Base-by-base conservation (phyloP, 768 basidiomycete species). In the Phylloporus arenicola region DNA sequence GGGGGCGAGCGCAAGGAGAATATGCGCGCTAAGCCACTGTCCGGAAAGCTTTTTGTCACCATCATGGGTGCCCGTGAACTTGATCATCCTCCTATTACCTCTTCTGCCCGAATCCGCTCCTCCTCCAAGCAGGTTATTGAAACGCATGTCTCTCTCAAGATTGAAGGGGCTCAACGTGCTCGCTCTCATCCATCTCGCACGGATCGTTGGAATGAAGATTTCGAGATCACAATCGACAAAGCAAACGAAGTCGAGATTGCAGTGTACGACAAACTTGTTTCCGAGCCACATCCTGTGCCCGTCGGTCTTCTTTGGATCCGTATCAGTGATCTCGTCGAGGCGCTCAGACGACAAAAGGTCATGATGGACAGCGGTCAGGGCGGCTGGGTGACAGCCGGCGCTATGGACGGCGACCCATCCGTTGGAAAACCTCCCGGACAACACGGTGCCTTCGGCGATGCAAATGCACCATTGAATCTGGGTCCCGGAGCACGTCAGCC, bases 231-330 rank as follows among this genome's bases (percentile, higher is more conserved):
- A 0, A 89, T 98, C 35, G 95, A 98, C 74, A 98, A 98, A 70
- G 94, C 95, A 13, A 97, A 95, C 65, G 96, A 99, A 75, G 88
- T 97, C 43, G 96, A 98, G 71, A 85, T 99, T 45, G 89, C 92
- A 27, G 81, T 99, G 29, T 93, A 92, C 61, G 96, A 99, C 70
- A 92, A 92, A 59, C 88, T 90, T 61, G 79, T 81, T 17, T 85
- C 83, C 50, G 90, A 92, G 54, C 72, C 74, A 13, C 80, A 92
- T 57, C 84, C 91, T 1, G 79, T 88, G 13, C 94, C 93, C 30
- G 93, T 98, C 54, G 96, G 95, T 25, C 77, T 98, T 59, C 74
- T 97, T 22, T 99, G 96, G 96, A 79, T 99, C 54, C 82, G 87
- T 59, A 87, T 98, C 56, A 89, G 81, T 56, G 96, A 99, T 67